phyloP scores from a whole-genome alignment of 345 rosid genomes.

The Camelina laxa region DNA sequence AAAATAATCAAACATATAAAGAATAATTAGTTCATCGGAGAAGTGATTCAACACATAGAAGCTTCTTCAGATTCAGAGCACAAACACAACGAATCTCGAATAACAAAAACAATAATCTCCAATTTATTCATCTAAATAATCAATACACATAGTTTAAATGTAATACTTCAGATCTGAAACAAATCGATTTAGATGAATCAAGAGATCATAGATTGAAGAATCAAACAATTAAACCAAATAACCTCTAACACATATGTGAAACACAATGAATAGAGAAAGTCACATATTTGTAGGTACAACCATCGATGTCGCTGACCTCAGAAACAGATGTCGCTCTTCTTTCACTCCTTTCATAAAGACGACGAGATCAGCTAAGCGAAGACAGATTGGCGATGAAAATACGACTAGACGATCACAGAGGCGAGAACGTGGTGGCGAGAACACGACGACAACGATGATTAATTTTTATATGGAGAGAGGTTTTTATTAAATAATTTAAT shows the following conservation, averaged over 20 bases:
- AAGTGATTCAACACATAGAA: background rate
- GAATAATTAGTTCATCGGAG: background rate
- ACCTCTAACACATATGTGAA: no score
- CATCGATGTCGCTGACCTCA: slow-evolving; percentile 61
- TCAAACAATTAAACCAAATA: background rate
- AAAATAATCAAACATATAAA: background rate
- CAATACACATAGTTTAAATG: no score
- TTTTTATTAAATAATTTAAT: no score
- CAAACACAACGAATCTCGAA: background rate
- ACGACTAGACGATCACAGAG: no score
- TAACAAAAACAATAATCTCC: background rate
- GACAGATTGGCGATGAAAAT: no score
- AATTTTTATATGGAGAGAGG: no score
- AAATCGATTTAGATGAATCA: background rate
- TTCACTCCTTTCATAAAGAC: no score
- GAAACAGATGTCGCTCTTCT: background rate
- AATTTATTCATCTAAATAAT: background rate
- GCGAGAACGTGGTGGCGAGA: no score
- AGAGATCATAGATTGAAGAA: background rate
- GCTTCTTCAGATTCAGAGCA: background rate
- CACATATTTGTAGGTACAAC: slow-evolving; percentile 65
- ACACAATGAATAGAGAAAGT: slow-evolving; percentile 28
- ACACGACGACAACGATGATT: no score
- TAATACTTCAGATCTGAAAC: no score
- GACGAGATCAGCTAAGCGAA: no score